phyloP scores from a whole-genome alignment of 75 land plant genomes.

The Sequoiadendron giganteum region DNA sequence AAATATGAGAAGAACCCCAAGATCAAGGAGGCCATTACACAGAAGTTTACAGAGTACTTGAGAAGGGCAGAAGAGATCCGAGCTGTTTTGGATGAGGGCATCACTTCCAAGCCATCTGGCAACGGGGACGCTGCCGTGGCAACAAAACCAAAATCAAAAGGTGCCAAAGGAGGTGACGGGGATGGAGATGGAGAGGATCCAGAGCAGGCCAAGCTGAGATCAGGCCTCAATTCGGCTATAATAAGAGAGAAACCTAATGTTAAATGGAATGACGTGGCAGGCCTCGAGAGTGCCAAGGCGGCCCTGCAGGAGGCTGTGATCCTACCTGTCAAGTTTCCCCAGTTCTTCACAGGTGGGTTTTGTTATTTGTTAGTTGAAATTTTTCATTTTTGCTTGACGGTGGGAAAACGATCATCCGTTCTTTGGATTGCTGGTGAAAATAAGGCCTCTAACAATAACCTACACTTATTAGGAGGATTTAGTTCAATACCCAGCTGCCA shows the following conservation, averaged over 20 bases:
- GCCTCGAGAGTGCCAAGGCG: conserved; percentile 97
- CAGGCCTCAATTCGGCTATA: conserved; percentile 93
- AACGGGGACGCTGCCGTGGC: conserved; percentile 93
- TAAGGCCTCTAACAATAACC: background rate
- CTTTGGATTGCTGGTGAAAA: background rate
- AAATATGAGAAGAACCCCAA: conserved; percentile 99
- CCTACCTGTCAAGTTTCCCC: conserved; percentile 98
- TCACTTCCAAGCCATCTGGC: conserved; percentile 47
- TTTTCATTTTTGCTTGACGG: background rate
- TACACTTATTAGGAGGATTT: background rate
- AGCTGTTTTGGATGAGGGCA: conserved; percentile 83
- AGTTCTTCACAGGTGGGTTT: conserved; percentile 90
- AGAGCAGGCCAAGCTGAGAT: conserved; percentile 85
- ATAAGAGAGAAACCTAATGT: conserved; percentile 92
- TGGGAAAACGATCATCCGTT: background rate
- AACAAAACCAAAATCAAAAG: conserved; percentile 76
- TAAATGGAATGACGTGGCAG: conserved; percentile 97
- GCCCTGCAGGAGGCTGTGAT: conserved; percentile 98
- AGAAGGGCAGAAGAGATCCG: conserved; percentile 99
- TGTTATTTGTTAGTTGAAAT: background rate
- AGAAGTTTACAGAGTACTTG: conserved; percentile 96
- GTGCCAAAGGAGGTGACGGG: conserved; percentile 49
- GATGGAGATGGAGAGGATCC: conserved; percentile 89
- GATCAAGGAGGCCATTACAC: conserved; percentile 97
- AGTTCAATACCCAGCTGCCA: background rate